Conservation (phyloP, 176 grass and related monocot species). For the Hsuehochloa calcarea region DNA sequence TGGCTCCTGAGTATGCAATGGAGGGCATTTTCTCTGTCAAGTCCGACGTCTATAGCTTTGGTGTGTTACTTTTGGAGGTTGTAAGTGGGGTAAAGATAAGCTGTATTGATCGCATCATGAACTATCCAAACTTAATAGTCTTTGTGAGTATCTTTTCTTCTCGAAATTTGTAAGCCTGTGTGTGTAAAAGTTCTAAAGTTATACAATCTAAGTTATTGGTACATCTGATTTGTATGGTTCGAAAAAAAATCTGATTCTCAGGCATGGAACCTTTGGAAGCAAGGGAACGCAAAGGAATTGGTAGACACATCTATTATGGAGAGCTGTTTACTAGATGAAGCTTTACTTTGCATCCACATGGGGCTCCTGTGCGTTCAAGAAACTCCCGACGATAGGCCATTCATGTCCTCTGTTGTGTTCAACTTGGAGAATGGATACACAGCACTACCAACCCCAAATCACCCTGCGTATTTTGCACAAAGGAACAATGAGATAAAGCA, state of each 20-base stretch:
- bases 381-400: conserved; percentile 34
- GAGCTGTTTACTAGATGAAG: conserved; percentile 22
- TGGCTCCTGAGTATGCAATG: conserved; percentile 71
- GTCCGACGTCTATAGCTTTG: conserved; percentile 60
- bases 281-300: conserved; percentile 15
- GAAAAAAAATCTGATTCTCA: neutral
- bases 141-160: conserved; percentile 30
- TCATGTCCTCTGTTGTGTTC: conserved; percentile 38
- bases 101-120: neutral
- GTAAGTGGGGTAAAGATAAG: conserved; percentile 44
- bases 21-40: conserved; percentile 53
- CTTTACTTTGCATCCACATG: conserved; percentile 31
- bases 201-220: neutral
- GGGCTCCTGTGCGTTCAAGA: conserved; percentile 53
- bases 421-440: conserved; percentile 35
- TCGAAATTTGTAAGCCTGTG: no score
- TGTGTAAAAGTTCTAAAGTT: neutral
- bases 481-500: neutral
- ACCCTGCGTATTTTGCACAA: conserved; percentile 5
- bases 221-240: neutral
- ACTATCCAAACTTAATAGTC: conserved; percentile 42
- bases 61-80: conserved; percentile 47
- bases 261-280: conserved; percentile 56
- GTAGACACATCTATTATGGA: conserved; percentile 28
- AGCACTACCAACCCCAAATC: conserved; percentile 6